Conservation (phyloP, 768 basidiomycete species). For the Cubamyces lactineus region DNA sequence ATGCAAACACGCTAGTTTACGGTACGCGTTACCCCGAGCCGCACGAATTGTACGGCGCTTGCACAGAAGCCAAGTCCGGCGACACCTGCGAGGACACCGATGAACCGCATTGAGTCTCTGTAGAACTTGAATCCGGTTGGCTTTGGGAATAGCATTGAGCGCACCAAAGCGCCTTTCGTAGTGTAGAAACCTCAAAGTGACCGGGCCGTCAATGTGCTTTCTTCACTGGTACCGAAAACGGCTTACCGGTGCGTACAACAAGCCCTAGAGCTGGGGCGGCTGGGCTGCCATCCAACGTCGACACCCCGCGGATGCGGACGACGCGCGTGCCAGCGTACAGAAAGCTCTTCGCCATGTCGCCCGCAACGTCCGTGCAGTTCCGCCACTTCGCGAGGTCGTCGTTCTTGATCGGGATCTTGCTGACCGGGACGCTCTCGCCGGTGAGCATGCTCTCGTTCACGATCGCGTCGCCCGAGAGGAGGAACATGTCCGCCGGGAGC, state of each 20-base stretch:
- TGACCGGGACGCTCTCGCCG: constrained; percentile 96
- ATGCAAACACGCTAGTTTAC: not conserved
- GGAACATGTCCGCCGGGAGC: constrained; percentile 88
- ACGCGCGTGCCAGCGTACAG: constrained; percentile 90
- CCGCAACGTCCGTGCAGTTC: constrained; percentile 57
- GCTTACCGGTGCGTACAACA: constrained; percentile 82
- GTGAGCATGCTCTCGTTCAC: constrained; percentile 99
- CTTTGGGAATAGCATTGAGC: constrained; percentile 98
- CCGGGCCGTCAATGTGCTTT: not conserved
- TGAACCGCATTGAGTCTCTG: constrained; percentile 88
- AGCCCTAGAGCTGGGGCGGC: constrained; percentile 73
- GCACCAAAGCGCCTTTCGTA: constrained; percentile 92
- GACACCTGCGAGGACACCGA: constrained; percentile 87
- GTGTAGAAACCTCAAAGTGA: constrained; percentile 83
- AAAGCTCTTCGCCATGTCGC: constrained; percentile 79
- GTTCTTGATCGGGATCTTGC: constrained; percentile 84
- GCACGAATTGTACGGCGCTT: constrained; percentile 89
- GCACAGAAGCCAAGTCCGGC: constrained; percentile 90
- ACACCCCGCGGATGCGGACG: constrained; percentile 76
- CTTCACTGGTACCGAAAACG: not conserved
- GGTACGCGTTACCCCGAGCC: constrained; percentile 67
- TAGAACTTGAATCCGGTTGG: constrained; percentile 99
- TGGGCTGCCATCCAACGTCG: constrained; percentile 53
- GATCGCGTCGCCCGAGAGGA: constrained; percentile 95
- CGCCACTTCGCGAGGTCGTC: constrained; percentile 74